Percentiles rank a stretch among this genome's conserved stretches.
Conservation (phyloP, 306 rosid genomes). For the Quercus parvula region DNA sequence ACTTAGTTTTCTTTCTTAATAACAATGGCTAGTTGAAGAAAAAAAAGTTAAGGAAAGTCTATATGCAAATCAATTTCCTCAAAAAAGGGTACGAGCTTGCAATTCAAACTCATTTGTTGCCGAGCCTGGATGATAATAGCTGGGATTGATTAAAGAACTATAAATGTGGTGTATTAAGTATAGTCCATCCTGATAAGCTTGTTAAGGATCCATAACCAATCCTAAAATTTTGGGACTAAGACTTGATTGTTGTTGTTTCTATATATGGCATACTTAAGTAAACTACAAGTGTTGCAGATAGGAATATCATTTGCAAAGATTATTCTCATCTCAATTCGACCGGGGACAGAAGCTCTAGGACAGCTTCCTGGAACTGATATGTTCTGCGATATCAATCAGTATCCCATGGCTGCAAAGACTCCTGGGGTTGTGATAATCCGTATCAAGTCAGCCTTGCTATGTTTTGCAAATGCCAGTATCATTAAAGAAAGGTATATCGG, state of each 20-base stretch:
- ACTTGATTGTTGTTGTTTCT: no score
- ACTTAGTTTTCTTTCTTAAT: no score
- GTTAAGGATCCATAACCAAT: no score
- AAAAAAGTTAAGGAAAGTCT: no score
- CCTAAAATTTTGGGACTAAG: no score
- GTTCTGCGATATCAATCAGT: conserved; percentile 60
- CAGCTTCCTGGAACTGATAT: conserved; percentile 70
- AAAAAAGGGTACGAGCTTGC: no score
- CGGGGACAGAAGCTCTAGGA: conserved; percentile 75
- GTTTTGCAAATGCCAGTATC: conserved; percentile 86
- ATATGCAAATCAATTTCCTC: no score
- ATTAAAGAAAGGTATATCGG: conserved; percentile 55
- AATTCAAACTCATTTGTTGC: no score
- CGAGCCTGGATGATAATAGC: no score
- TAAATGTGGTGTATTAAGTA: neutral
- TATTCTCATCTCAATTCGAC: conserved; percentile 54
- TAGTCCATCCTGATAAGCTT: no score
- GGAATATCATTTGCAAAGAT: conserved; percentile 74
- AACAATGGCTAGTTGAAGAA: no score
- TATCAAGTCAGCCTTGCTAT: conserved; percentile 65
- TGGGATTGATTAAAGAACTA: no score
- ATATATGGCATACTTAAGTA: neutral
- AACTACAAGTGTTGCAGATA: conserved; percentile 41
- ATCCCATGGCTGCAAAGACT: conserved; percentile 73
- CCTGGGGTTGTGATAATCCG: conserved; percentile 61